A percentile compares a stretch with the other conserved stretches of the same genome.
Conservation (phyloP, 2,329 filamentous ascomycete genomes). For the Cryphonectria radicalis region DNA sequence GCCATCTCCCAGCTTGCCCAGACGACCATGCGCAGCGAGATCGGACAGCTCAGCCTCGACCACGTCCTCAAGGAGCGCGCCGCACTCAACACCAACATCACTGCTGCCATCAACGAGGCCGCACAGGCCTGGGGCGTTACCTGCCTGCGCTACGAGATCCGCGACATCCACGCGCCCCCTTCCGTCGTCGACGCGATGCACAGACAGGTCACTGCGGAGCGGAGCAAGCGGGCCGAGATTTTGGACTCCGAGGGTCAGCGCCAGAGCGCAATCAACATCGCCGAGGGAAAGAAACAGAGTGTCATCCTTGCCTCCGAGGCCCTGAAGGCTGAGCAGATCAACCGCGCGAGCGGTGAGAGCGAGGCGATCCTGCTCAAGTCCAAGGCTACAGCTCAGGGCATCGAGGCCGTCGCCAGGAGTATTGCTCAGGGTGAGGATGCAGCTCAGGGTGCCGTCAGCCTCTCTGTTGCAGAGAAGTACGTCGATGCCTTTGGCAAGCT, state of each 20-base stretch:
- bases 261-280: constrained; percentile 98
- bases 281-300: constrained; percentile 94
- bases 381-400: constrained; percentile 81
- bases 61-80: constrained; percentile 97
- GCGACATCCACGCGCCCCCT: constrained; percentile 94
- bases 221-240: constrained; percentile 96
- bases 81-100: constrained; percentile 96
- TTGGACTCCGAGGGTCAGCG: constrained; percentile 95
- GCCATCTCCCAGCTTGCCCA: constrained; percentile 97
- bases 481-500: constrained; percentile 89
- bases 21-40: constrained; percentile 98
- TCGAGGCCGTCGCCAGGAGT: constrained; percentile 79
- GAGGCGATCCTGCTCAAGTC: constrained; percentile 91
- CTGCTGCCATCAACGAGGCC: constrained; percentile 97
- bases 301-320: constrained; percentile 97
- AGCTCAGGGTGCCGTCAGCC: constrained; percentile 81
- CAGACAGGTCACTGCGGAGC: constrained; percentile 94
- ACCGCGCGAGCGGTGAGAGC: constrained; percentile 88
- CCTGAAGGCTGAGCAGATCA: constrained; percentile 87
- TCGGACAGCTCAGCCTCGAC: constrained; percentile 93
- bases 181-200: constrained; percentile 98
- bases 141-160: constrained; percentile 95
- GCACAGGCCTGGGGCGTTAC: constrained; percentile 96
- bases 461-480: constrained; percentile 95
- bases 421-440: constrained; percentile 74